A percentile compares a stretch with the other conserved stretches of the same genome.
Conservation (phyloP, 495 filamentous ascomycete species). For the Cetradonia linearis region DNA sequence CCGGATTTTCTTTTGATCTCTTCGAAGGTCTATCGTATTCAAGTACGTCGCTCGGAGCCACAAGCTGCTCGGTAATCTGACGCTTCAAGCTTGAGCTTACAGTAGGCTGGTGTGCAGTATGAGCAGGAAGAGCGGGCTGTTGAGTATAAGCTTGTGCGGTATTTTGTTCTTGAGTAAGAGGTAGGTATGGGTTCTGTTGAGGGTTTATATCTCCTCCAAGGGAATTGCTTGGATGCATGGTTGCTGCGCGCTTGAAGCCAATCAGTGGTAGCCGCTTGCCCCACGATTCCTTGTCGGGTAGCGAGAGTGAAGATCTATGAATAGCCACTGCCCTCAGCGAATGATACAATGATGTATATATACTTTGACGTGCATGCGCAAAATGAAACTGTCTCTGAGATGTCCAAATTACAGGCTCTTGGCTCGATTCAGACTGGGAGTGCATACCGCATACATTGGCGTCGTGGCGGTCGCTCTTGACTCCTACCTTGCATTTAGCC, state of each 20-base stretch:
- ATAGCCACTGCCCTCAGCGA: constrained; percentile 8
- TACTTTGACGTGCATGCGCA: neutral
- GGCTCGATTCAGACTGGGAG: neutral
- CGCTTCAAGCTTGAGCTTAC: constrained; percentile 3
- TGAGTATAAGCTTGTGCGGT: neutral
- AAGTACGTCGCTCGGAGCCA: constrained; percentile 14
- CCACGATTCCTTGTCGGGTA: constrained; percentile 12
- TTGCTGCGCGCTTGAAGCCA: constrained; percentile 8
- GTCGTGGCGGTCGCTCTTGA: constrained; percentile 8
- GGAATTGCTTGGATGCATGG: constrained; percentile 14
- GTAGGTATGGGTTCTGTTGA: constrained; percentile 10
- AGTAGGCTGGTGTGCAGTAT: neutral
- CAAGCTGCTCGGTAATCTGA: constrained; percentile 15
- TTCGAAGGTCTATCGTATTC: constrained; percentile 7
- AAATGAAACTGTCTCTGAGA: constrained; percentile 2
- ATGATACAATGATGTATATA: neutral
- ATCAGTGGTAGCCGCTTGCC: constrained; percentile 15
- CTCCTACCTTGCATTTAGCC: constrained; percentile 14
- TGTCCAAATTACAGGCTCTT: neutral
- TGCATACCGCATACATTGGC: constrained; percentile 6
- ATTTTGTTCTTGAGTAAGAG: constrained; percentile 6
- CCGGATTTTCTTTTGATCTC: neutral
- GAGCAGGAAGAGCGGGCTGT: neutral
- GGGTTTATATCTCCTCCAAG: constrained; percentile 14
- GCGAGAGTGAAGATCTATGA: constrained; percentile 15